Evolutionary conservation across 2,329 filamentous ascomycete genomes (phyloP).

Genomic region (Phoma sp.): DNA sequence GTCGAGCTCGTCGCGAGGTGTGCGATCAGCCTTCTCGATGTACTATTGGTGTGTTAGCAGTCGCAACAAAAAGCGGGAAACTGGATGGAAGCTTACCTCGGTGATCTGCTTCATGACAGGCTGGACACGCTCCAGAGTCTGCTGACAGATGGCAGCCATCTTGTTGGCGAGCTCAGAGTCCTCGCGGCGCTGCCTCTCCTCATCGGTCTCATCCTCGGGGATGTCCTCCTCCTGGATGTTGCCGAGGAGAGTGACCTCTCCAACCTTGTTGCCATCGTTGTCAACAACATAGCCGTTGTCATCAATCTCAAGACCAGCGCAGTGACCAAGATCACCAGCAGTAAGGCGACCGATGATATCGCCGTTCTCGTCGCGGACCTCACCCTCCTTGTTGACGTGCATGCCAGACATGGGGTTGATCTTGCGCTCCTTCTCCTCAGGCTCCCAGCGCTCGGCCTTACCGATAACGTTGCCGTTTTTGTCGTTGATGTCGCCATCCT

Average conservation of each 20-base stretch:
- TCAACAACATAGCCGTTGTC: slow-evolving; percentile 60
- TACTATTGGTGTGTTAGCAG: slow-evolving; percentile 57
- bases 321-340: slow-evolving; percentile 59
- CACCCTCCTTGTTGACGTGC: slow-evolving; percentile 60
- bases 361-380: slow-evolving; percentile 59
- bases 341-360: slow-evolving; percentile 58
- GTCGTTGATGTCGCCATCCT: slow-evolving; percentile 59
- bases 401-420: slow-evolving; percentile 66
- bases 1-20: slow-evolving; percentile 84
- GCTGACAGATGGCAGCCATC: slow-evolving; percentile 74
- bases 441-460: slow-evolving; percentile 60
- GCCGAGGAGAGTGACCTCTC: slow-evolving; percentile 66
- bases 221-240: slow-evolving; percentile 65
- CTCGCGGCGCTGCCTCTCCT: slow-evolving; percentile 56
- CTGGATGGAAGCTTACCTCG: slow-evolving; percentile 61
- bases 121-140: slow-evolving; percentile 82
- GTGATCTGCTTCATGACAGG: slow-evolving; percentile 87
- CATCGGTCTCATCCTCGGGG: slow-evolving; percentile 59
- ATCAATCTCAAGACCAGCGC: slow-evolving; percentile 59
- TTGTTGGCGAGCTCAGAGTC: slow-evolving; percentile 79
- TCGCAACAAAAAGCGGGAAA: not conserved
- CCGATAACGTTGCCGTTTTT: slow-evolving; percentile 61
- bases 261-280: slow-evolving; percentile 66
- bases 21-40: slow-evolving; percentile 80
- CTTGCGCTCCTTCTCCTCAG: slow-evolving; percentile 59